These are phyloP conservation scores for Psilocybe azurescens DNA, from an alignment of 768 basidiomycete species.

Conservation along the genomic window DNA sequence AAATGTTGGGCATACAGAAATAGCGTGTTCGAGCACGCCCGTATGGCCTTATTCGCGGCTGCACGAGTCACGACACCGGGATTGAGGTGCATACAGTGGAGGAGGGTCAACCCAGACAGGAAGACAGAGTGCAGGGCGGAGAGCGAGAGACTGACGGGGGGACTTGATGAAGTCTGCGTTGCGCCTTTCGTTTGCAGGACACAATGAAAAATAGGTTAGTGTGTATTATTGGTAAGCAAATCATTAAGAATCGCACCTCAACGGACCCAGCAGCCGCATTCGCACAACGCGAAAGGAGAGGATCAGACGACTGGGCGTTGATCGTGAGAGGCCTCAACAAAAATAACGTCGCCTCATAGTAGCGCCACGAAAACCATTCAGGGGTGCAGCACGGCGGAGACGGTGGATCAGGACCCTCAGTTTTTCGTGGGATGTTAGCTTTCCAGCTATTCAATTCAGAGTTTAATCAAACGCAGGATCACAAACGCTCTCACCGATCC, in stretches of 20 bases:
- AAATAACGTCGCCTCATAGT: slow-evolving; percentile 11
- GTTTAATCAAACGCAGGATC: background rate
- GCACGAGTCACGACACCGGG: slow-evolving; percentile 5
- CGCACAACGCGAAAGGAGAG: slow-evolving; percentile 9
- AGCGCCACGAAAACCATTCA: slow-evolving; percentile 15
- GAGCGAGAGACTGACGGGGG: slow-evolving; percentile 13
- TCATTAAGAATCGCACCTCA: background rate
- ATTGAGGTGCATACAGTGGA: slow-evolving; percentile 12
- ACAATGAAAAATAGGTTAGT: background rate
- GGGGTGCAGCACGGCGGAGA: slow-evolving; percentile 13
- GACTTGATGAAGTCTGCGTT: slow-evolving; percentile 10
- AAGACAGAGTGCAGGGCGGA: slow-evolving; percentile 9
- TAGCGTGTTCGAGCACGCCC: slow-evolving; percentile 13
- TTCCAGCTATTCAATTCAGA: slow-evolving; percentile 7
- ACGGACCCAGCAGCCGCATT: slow-evolving; percentile 11
- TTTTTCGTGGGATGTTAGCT: slow-evolving; percentile 5
- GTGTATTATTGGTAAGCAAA: background rate
- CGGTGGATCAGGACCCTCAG: background rate
- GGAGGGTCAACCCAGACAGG: slow-evolving; percentile 10
- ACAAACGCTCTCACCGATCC: slow-evolving; percentile 3
- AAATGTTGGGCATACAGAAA: slow-evolving; percentile 16
- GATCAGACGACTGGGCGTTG: slow-evolving; percentile 4
- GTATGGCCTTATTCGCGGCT: slow-evolving; percentile 10
- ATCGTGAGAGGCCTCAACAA: slow-evolving; percentile 11
- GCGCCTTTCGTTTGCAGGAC: background rate